Conservation (phyloP, 1,284 basidiomycete species). For the Rugosomyces carneus region DNA sequence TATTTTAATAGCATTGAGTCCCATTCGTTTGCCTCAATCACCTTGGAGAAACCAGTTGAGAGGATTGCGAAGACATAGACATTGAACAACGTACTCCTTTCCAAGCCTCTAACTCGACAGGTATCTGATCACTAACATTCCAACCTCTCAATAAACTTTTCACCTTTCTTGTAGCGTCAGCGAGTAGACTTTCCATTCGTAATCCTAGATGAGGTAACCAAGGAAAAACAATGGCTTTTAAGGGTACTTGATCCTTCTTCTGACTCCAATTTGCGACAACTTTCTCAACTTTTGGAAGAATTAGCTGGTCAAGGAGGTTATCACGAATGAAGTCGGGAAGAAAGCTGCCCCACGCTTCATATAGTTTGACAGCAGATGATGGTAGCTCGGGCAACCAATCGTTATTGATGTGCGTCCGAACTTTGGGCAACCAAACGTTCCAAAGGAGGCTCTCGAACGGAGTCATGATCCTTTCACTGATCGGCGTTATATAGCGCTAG, state of each 20-base stretch:
- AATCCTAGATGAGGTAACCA: conserved; percentile 89
- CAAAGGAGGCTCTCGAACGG: conserved; percentile 93
- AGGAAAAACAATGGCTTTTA: conserved; percentile 88
- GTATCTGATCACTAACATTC: conserved; percentile 70
- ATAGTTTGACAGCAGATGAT: conserved; percentile 71
- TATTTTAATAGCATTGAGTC: conserved; percentile 87
- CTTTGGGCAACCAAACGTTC: conserved; percentile 91
- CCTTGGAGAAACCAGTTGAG: conserved; percentile 29
- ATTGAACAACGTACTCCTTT: conserved; percentile 55
- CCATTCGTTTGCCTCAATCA: conserved; percentile 82
- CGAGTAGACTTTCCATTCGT: conserved; percentile 73
- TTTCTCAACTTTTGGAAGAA: conserved; percentile 85
- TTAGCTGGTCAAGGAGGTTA: conserved; percentile 92
- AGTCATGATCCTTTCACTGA: conserved; percentile 74
- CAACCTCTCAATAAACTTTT: conserved; percentile 76
- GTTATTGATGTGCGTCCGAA: conserved; percentile 90
- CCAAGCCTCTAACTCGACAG: conserved; percentile 73
- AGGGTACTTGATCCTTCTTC: conserved; percentile 46
- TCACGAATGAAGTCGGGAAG: conserved; percentile 90
- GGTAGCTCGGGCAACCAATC: conserved; percentile 81
- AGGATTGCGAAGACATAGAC: not conserved
- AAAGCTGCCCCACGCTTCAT: conserved; percentile 84
- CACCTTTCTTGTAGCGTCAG: conserved; percentile 82
- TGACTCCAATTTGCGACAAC: conserved; percentile 84
- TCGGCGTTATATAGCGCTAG: conserved; percentile 3